A percentile compares a stretch with the other conserved stretches of the same genome.
phyloP scores from a whole-genome alignment of 768 basidiomycete genomes.

The Neoboletus brunneissimus region DNA sequence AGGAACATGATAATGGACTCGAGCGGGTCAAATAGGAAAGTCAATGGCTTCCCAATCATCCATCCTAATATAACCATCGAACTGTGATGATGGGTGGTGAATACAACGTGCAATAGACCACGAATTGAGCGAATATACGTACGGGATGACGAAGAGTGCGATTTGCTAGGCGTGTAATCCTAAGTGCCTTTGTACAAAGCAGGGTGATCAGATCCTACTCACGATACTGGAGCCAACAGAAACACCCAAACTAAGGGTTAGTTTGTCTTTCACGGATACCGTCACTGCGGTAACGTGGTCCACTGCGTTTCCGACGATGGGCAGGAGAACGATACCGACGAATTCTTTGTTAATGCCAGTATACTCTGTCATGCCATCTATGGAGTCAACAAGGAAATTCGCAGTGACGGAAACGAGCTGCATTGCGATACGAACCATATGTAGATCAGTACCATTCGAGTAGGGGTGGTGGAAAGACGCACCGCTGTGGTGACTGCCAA shows the following conservation, averaged over 20 bases:
- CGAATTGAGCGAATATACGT: background rate
- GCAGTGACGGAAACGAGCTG: too few species aligned
- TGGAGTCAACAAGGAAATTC: too few species aligned
- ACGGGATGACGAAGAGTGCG: too few species aligned
- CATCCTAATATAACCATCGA: background rate
- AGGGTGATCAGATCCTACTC: background rate
- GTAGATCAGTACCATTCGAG: too few species aligned
- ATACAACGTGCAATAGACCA: background rate
- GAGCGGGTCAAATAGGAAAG: background rate
- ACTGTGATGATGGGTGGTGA: background rate
- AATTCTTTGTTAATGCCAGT: background rate
- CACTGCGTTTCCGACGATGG: background rate
- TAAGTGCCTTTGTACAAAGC: background rate
- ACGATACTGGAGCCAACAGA: background rate
- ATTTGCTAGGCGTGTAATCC: background rate
- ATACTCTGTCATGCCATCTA: too few species aligned
- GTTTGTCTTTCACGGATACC: background rate
- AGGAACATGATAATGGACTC: background rate
- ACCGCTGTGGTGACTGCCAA: too few species aligned
- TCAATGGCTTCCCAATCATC: background rate
- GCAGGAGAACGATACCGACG: background rate
- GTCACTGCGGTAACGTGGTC: background rate
- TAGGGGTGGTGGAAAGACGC: too few species aligned
- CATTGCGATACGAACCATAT: too few species aligned
- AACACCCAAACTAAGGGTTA: background rate